Conservation (phyloP, 345 rosid genomes). For the Lagerstroemia speciosa region DNA sequence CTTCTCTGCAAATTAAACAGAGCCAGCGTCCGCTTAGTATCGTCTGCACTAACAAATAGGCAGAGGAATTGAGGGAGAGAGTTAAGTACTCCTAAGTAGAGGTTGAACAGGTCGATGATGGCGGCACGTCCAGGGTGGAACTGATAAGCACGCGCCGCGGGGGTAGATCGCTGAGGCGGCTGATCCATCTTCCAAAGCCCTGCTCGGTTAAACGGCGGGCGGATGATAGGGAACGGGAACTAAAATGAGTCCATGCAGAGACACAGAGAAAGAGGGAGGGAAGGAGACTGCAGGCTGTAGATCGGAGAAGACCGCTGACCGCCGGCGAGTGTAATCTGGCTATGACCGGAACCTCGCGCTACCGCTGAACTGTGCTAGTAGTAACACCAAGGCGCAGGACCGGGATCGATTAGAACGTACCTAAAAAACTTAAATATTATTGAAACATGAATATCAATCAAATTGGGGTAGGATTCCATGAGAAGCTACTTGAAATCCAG, state of each 20-base stretch:
- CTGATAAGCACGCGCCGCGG: conserved; percentile 57
- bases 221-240: not conserved
- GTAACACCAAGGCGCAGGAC: too few species aligned
- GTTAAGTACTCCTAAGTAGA: conserved; percentile 63
- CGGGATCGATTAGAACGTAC: too few species aligned
- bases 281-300: not conserved
- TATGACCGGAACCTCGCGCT: not conserved
- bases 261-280: not conserved
- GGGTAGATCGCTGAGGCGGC: conserved; percentile 51
- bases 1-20: conserved; percentile 45
- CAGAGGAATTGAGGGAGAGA: not conserved
- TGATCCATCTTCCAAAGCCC: conserved; percentile 48
- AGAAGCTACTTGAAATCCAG: too few species aligned
- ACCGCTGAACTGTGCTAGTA: too few species aligned
- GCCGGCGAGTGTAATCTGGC: not conserved
- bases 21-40: not conserved
- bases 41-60: not conserved
- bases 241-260: not conserved
- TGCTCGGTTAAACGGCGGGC: not conserved
- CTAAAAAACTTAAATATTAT: too few species aligned
- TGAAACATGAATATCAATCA: too few species aligned
- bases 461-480: too few species aligned
- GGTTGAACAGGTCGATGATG: conserved; percentile 77
- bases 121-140: conserved; percentile 70
- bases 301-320: not conserved